A percentile compares a stretch with the other conserved stretches of the same genome.
These are phyloP conservation scores for Euphorbia lathyris DNA, from an alignment of 345 rosid genomes.

Conservation along the genomic window DNA sequence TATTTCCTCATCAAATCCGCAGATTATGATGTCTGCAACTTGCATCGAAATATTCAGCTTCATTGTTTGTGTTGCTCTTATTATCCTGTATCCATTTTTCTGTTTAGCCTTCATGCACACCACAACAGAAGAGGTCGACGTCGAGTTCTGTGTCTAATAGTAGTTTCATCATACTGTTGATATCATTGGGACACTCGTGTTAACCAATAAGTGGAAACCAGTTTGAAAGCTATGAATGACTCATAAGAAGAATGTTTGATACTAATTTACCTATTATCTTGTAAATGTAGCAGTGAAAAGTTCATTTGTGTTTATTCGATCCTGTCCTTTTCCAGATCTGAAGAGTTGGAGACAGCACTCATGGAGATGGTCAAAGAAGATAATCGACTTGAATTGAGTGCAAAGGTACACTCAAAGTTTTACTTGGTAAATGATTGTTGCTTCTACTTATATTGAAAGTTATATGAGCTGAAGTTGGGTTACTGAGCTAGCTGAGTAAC, in stretches of 20 bases:
- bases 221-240: constrained; percentile 18
- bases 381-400: constrained; percentile 69
- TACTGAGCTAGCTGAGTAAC: background rate
- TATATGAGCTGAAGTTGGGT: background rate
- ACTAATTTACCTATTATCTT: constrained; percentile 6
- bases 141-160: background rate
- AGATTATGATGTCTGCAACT: background rate
- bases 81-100: background rate
- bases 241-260: constrained; percentile 1
- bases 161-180: constrained; percentile 5
- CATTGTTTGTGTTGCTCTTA: background rate
- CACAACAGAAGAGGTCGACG: background rate
- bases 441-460: background rate
- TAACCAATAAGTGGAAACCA: constrained; percentile 2
- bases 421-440: constrained; percentile 1
- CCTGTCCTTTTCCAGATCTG: constrained; percentile 57
- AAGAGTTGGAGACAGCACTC: constrained; percentile 91
- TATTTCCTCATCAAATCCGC: constrained; percentile 6
- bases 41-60: constrained; percentile 2
- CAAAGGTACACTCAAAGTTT: constrained; percentile 51
- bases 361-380: constrained; percentile 93
- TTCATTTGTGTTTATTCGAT: constrained; percentile 2
- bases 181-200: constrained; percentile 4
- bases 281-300: background rate
- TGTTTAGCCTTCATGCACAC: background rate